Percentiles rank a stretch among this genome's conserved stretches.
These are phyloP conservation scores for Letharia columbiana DNA, from an alignment of 495 filamentous ascomycete species.

Conservation along the genomic window DNA sequence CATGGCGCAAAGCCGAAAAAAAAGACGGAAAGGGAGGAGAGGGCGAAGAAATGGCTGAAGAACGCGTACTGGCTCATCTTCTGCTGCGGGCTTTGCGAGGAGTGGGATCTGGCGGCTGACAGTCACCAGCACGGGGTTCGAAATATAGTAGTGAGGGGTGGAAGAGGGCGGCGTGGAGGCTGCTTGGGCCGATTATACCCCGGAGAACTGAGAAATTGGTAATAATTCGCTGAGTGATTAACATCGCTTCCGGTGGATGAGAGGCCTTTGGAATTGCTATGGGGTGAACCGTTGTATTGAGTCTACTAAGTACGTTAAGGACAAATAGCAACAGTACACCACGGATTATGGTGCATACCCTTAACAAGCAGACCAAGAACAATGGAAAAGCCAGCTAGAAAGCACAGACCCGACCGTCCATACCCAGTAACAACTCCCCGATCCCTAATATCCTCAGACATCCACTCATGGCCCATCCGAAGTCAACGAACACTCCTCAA, in stretches of 20 bases:
- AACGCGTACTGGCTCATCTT: not conserved
- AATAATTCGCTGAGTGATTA: not conserved
- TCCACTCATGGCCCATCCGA: not conserved
- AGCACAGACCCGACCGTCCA: not conserved
- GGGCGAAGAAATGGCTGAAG: not conserved
- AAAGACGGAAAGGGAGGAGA: not conserved
- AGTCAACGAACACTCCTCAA: not conserved
- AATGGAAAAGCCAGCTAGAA: not conserved
- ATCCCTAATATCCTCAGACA: not conserved
- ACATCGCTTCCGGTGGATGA: not conserved
- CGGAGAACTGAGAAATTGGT: not conserved
- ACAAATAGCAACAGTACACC: not conserved
- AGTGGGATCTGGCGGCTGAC: not conserved
- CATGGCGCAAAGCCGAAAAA: not conserved
- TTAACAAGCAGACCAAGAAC: not conserved
- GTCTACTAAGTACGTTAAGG: not conserved
- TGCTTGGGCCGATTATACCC: not conserved
- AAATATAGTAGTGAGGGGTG: not conserved
- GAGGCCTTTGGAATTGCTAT: not conserved
- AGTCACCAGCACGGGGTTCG: not conserved
- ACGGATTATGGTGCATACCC: not conserved
- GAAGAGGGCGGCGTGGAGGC: not conserved
- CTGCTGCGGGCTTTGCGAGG: conserved; percentile 3
- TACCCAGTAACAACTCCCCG: not conserved
- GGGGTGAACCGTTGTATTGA: not conserved